phyloP scores from a whole-genome alignment of 257 asterid genomes.

The Solanum paucissectum region DNA sequence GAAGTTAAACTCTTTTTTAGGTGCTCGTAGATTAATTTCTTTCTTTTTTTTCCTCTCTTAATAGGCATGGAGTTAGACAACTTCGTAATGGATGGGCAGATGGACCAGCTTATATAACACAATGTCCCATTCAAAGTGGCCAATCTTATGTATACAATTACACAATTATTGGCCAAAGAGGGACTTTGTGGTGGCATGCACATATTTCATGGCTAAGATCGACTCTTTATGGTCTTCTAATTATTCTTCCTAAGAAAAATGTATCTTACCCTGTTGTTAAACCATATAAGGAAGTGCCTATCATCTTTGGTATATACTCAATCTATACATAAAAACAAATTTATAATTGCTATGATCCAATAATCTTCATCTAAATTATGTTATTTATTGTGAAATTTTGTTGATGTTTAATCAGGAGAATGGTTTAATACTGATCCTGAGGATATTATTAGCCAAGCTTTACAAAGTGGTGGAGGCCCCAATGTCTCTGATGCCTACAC shows the following conservation, averaged over 20 bases:
- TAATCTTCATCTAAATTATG: not conserved
- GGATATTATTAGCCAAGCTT: conserved; percentile 14
- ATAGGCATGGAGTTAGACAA: conserved; percentile 48
- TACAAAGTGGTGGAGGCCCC: conserved; percentile 24
- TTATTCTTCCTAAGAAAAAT: conserved; percentile 40
- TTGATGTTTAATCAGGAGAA: conserved; percentile 12
- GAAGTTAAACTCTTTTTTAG: not conserved
- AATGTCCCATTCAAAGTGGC: conserved; percentile 46
- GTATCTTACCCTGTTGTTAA: conserved; percentile 35
- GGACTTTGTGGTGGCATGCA: conserved; percentile 58
- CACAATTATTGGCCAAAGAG: conserved; percentile 35
- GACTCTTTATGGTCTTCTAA: conserved; percentile 47
- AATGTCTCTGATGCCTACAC: conserved; percentile 33
- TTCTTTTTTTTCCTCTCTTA: no score
- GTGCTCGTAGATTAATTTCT: not conserved
- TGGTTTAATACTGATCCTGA: conserved; percentile 28
- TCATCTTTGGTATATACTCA: conserved; percentile 40
- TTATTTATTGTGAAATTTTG: not conserved
- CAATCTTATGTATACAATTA: conserved; percentile 33
- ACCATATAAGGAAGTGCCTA: conserved; percentile 52
- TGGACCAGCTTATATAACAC: conserved; percentile 41
- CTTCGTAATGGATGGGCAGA: conserved; percentile 51
- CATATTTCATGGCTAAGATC: conserved; percentile 43
- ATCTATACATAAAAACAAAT: not conserved
- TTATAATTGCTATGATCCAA: not conserved